Evolutionary conservation across 1,139 yeast genomes (phyloP), one percentile per base, ranked within the genome.

Genomic region (Yamadazyma diddensiae): DNA sequence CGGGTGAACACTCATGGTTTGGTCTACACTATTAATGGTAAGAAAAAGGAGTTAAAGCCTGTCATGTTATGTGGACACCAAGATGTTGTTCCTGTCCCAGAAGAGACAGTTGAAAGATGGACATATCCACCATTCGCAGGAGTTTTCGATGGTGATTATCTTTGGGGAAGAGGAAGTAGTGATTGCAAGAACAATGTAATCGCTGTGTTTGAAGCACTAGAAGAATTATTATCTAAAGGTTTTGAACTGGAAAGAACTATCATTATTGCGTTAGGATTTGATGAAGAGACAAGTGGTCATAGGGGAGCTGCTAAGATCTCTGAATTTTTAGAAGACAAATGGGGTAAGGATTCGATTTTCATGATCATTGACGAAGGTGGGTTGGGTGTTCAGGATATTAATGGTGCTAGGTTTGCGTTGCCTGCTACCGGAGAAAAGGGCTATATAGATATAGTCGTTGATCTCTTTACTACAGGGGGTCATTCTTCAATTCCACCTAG

Each of bases 11-110:
- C 77, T 22, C 73, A 77, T 41, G 92, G 90, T 1, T 60, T 85
- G 37, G 70, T 85, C 12, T 77, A 68, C 50, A 71, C 79, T 17
- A 81, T 86, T 82, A 59, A 73, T 42, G 94, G 94, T 14, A 50
- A 73, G 0, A 59, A 78, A 37, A 26, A 53, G 5, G 38, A 49
- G 3, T 61, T 80, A 46, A 78, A 81, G 52, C 95, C 95, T 5
- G 44, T 80, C 10, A 52, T 85, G 54, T 60, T 84, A 26, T 72
- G 80, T 57, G 88, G 92, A 2, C 95, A 86, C 54, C 86, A 79
- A 52, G 95, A 85, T 51, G 85, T 82, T 4, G 95, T 86, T 10
- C 95, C 95, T 0, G 83, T 84, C n/a, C 79, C 78, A 47, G 53
- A 59, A 17, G 78, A 65, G 15, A 74, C 86, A 10, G 52, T 70